phyloP scores from a whole-genome alignment of 768 basidiomycete genomes.

The Terana coerulea region DNA sequence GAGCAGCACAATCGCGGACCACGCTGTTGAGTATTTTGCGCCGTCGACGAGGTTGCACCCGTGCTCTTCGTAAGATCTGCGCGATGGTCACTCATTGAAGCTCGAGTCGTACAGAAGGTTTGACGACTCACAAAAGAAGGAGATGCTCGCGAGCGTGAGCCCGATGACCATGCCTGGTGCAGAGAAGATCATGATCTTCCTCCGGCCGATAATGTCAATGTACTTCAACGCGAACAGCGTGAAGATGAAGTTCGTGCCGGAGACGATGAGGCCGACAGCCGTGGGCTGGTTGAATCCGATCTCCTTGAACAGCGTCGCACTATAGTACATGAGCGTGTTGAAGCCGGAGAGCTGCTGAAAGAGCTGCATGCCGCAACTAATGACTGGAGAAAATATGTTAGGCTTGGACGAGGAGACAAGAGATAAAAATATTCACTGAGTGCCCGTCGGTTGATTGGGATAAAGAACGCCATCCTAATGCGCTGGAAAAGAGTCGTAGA shows the following conservation, averaged over 20 bases:
- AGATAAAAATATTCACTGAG: slow-evolving; percentile 44
- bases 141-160: slow-evolving; percentile 56
- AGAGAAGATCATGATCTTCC: slow-evolving; percentile 66
- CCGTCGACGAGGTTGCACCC: slow-evolving; percentile 55
- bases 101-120: not conserved
- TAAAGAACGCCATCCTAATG: slow-evolving; percentile 47
- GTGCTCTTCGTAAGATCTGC: slow-evolving; percentile 60
- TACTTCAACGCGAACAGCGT: slow-evolving; percentile 71
- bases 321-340: slow-evolving; percentile 64
- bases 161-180: slow-evolving; percentile 73
- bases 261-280: slow-evolving; percentile 74
- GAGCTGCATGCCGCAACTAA: slow-evolving; percentile 78
- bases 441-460: slow-evolving; percentile 63
- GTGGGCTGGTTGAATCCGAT: slow-evolving; percentile 83
- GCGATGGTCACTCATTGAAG: not conserved
- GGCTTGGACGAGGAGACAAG: not conserved
- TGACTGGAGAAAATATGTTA: slow-evolving; percentile 40
- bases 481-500: slow-evolving; percentile 60
- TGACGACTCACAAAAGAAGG: slow-evolving; percentile 65
- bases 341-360: slow-evolving; percentile 84
- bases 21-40: slow-evolving; percentile 51
- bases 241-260: slow-evolving; percentile 76
- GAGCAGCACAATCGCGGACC: slow-evolving; percentile 70
- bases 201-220: slow-evolving; percentile 68
- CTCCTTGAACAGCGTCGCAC: slow-evolving; percentile 70